A percentile compares a stretch with the other conserved stretches of the same genome.
phyloP scores from a whole-genome alignment of 2,329 filamentous ascomycete species.

The Cercospora janseana region DNA sequence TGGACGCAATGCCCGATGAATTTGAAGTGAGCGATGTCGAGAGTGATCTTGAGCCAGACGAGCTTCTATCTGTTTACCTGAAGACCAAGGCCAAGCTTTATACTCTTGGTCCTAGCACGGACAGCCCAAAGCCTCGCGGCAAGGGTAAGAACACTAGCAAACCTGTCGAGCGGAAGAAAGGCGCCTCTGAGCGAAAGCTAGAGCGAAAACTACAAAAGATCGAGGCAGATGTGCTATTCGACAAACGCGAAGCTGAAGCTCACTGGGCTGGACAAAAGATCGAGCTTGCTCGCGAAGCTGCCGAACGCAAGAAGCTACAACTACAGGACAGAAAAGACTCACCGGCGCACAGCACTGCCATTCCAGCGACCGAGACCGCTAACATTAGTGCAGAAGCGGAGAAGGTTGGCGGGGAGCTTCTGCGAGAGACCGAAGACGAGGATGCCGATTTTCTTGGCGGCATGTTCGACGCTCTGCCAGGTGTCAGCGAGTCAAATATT shows the following conservation, averaged over 20 bases:
- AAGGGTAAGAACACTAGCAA: slow-evolving; percentile 30
- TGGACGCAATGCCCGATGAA: not conserved
- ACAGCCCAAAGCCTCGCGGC: slow-evolving; percentile 60
- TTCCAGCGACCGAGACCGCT: not conserved
- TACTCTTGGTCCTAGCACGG: slow-evolving; percentile 42
- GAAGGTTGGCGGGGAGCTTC: slow-evolving; percentile 33
- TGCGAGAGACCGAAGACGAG: slow-evolving; percentile 48
- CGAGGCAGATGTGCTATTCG: slow-evolving; percentile 60
- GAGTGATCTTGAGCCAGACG: slow-evolving; percentile 51
- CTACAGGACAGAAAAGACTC: slow-evolving; percentile 23
- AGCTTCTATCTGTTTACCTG: slow-evolving; percentile 69
- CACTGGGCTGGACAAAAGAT: slow-evolving; percentile 48
- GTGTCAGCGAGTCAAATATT: slow-evolving; percentile 36
- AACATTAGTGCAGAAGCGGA: slow-evolving; percentile 56
- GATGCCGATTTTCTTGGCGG: slow-evolving; percentile 57
- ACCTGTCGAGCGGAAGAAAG: slow-evolving; percentile 43
- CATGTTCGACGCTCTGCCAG: slow-evolving; percentile 52
- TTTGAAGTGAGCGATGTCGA: slow-evolving; percentile 50
- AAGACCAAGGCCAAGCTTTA: slow-evolving; percentile 62
- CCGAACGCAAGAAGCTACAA: slow-evolving; percentile 36
- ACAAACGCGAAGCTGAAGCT: slow-evolving; percentile 47
- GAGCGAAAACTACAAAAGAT: slow-evolving; percentile 73
- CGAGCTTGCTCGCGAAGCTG: slow-evolving; percentile 43
- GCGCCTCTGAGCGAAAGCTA: slow-evolving; percentile 60
- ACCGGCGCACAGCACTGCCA: slow-evolving; percentile 1